phyloP scores from a whole-genome alignment of 257 asterid species.

The Perilla frutescens region DNA sequence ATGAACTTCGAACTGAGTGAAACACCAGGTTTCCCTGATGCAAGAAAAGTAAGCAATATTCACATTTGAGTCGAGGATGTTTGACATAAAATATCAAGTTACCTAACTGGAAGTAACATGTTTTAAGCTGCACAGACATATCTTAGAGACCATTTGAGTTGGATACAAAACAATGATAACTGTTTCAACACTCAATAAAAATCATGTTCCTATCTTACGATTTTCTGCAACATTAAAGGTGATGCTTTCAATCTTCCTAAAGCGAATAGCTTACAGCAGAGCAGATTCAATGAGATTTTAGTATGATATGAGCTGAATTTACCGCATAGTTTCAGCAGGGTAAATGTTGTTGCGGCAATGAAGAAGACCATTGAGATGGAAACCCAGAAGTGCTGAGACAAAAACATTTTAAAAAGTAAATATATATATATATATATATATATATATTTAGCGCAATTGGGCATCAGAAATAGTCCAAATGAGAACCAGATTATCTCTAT shows the following conservation, averaged over 20 bases:
- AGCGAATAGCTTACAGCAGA: constrained; percentile 4
- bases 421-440: neutral
- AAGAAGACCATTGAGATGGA: constrained; percentile 97
- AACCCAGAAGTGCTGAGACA: constrained; percentile 96
- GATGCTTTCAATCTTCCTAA: neutral
- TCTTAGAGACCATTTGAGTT: constrained; percentile 6
- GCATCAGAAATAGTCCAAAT: neutral
- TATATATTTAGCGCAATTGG: neutral
- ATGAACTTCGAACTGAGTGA: neutral
- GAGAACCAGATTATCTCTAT: neutral
- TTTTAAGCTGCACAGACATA: constrained; percentile 13
- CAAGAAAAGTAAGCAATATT: neutral
- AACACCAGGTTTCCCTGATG: neutral
- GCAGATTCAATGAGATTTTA: constrained; percentile 7
- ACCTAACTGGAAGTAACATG: constrained; percentile 15
- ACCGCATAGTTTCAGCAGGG: constrained; percentile 90
- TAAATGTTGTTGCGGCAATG: constrained; percentile 90
- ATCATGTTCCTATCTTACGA: neutral
- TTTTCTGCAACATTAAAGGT: constrained; percentile 10
- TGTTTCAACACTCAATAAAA: neutral
- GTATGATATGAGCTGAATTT: constrained; percentile 35
- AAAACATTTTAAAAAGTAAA: neutral
- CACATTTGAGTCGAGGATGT: neutral
- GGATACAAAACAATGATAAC: neutral
- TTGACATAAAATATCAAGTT: constrained; percentile 3